Percentiles rank a stretch among this genome's conserved stretches.
These are phyloP conservation scores for Claviceps pusilla DNA, from an alignment of 2,329 filamentous ascomycete genomes.

Conservation along the genomic window DNA sequence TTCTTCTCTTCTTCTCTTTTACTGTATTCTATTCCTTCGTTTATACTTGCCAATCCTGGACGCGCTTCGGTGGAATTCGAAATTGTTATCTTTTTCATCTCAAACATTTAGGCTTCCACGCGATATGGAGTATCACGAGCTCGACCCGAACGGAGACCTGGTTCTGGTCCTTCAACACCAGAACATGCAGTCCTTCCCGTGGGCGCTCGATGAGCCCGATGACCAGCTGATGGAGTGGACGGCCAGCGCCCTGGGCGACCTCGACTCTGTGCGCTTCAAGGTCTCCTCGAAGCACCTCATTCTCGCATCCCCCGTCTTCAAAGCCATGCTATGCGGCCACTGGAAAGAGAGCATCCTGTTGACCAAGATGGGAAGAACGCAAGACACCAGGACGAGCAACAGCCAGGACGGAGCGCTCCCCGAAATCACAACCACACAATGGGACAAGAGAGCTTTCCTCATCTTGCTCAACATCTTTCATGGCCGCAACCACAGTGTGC, in stretches of 20 bases:
- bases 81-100: no score
- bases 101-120: no score
- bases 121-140: neutral
- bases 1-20: no score
- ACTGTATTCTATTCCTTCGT: no score
- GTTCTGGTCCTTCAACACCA: neutral
- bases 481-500: neutral
- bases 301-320: conserved; percentile 16
- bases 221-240: no score
- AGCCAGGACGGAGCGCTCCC: neutral
- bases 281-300: conserved; percentile 22
- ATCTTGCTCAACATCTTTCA: conserved; percentile 1
- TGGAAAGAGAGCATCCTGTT: conserved; percentile 10
- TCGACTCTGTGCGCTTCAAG: conserved; percentile 2
- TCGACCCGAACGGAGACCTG: neutral
- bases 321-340: conserved; percentile 4
- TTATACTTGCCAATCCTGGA: no score
- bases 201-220: neutral
- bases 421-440: neutral
- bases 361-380: no score
- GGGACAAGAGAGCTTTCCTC: neutral
- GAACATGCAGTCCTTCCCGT: neutral
- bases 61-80: no score
- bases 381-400: no score
- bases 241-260: neutral